These are phyloP conservation scores for Paxillus ammoniavirescens DNA, from an alignment of 768 basidiomycete species.

Conservation along the genomic window DNA sequence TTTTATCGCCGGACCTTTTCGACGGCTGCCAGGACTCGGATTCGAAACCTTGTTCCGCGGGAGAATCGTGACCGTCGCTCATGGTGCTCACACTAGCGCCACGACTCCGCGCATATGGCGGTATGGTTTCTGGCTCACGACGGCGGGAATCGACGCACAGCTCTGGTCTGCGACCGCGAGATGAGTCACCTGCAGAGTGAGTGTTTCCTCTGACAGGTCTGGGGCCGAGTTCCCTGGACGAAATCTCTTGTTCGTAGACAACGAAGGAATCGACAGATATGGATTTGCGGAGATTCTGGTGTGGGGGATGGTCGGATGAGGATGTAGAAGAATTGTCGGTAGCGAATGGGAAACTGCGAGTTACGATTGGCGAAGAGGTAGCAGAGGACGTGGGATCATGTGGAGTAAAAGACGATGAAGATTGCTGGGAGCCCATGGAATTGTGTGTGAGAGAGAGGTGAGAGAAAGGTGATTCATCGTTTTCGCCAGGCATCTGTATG, in stretches of 20 bases:
- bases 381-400: constrained; percentile 45
- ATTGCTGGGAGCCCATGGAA: constrained; percentile 21
- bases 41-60: constrained; percentile 47
- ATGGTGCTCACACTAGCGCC: constrained; percentile 55
- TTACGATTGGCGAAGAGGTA: constrained; percentile 35
- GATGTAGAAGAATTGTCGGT: constrained; percentile 2
- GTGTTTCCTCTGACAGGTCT: constrained; percentile 40
- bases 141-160: constrained; percentile 25
- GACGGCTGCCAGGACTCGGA: constrained; percentile 50
- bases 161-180: constrained; percentile 31
- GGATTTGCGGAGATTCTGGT: constrained; percentile 60
- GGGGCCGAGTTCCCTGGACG: constrained; percentile 28
- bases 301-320: constrained; percentile 23
- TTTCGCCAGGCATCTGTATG: constrained; percentile 39
- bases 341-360: background rate
- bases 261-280: constrained; percentile 78
- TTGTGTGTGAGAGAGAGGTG: constrained; percentile 7
- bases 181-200: constrained; percentile 34
- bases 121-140: constrained; percentile 24
- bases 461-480: constrained; percentile 10
- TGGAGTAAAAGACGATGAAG: constrained; percentile 34
- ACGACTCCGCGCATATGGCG: constrained; percentile 46
- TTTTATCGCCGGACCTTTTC: constrained; percentile 40
- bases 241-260: constrained; percentile 39
- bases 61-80: constrained; percentile 39